phyloP scores from a whole-genome alignment of 1,139 yeast genomes.

The Zygotorulaspora mrakii region DNA sequence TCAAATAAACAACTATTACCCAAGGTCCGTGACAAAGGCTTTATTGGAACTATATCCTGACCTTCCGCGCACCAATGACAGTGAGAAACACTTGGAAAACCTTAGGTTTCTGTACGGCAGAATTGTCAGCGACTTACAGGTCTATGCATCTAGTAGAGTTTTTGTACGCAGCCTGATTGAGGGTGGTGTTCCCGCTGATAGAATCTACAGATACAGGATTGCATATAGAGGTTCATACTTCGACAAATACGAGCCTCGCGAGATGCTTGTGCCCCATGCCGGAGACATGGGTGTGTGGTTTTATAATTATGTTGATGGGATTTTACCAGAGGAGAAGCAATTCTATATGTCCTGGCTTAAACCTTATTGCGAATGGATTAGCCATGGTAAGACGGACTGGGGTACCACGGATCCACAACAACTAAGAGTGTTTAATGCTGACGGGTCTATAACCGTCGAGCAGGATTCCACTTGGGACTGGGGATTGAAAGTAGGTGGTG shows the following conservation, averaged over 20 bases:
- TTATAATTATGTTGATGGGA: constrained; percentile 31
- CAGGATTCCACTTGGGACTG: constrained; percentile 39
- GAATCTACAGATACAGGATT: constrained; percentile 37
- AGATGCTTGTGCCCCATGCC: constrained; percentile 37
- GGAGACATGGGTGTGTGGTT: constrained; percentile 39
- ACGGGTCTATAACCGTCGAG: constrained; percentile 31
- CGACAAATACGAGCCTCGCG: constrained; percentile 32
- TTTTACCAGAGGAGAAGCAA: constrained; percentile 25
- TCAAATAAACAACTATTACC: too few species aligned
- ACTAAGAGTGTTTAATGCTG: constrained; percentile 27
- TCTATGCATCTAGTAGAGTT: constrained; percentile 40
- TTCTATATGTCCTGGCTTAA: constrained; percentile 28
- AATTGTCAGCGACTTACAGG: constrained; percentile 42
- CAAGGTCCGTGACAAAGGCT: too few species aligned
- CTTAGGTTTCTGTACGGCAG: constrained; percentile 33
- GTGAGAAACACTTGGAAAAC: constrained; percentile 24
- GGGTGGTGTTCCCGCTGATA: constrained; percentile 18
- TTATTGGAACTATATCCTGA: too few species aligned
- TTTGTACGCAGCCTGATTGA: constrained; percentile 27
- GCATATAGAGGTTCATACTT: constrained; percentile 36
- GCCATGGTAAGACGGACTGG: constrained; percentile 31
- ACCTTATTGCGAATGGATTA: constrained; percentile 34
- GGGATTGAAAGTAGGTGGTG: constrained; percentile 36
- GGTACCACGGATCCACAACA: constrained; percentile 20
- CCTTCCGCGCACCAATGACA: constrained; percentile 23